Evolutionary conservation across 2,329 filamentous ascomycete genomes (phyloP), one percentile per base, ranked within the genome.

Genomic region (Colletotrichum sidae): DNA sequence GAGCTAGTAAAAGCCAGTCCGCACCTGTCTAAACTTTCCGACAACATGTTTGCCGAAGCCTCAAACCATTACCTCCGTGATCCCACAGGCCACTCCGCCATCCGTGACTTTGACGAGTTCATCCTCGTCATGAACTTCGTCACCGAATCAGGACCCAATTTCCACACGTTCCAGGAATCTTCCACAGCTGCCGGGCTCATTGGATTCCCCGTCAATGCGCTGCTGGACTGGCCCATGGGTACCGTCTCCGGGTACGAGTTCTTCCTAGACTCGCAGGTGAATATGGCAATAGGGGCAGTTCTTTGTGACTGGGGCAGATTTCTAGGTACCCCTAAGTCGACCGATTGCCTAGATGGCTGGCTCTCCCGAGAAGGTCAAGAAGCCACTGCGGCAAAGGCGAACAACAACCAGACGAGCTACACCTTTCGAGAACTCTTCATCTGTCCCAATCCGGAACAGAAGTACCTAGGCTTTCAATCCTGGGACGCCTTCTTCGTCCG

Each of bases 401-500:
- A 87, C 66, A 77, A 76, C 6, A 70, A 74, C 15, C 70, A 76
- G 55, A 78, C 82, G 0, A 60, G 69, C 15, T 73, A 82, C 71
- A 80, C 75, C 52, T 90, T 90, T 65, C 82, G 89, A 61, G 81
- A 90, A 15, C 81, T 90, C 71, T 91, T 85, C 73, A 69, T 83
- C 15, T 91, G 89, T 72, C 68, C 70, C 0, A 85, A 91, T 46
- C 82, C 87, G 0, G 75, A 72, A 0, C 79, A 80, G 6, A 76
- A 84, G 68, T 73, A 88, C 71, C 82, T 86, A 67, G 89, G 90
- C 15, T 92, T 81, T 78, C 85, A 81, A 60, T 90, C 87, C 0
- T 92, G 90, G 90, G 90, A 92, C 64, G 79, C 82, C 71, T 92
- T 92, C 78, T 92, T 92, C 77, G 90, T 87, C 0, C 83, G 90